Conservation (phyloP, 352 stramenopile species). For the Phytopythium sindhum region DNA sequence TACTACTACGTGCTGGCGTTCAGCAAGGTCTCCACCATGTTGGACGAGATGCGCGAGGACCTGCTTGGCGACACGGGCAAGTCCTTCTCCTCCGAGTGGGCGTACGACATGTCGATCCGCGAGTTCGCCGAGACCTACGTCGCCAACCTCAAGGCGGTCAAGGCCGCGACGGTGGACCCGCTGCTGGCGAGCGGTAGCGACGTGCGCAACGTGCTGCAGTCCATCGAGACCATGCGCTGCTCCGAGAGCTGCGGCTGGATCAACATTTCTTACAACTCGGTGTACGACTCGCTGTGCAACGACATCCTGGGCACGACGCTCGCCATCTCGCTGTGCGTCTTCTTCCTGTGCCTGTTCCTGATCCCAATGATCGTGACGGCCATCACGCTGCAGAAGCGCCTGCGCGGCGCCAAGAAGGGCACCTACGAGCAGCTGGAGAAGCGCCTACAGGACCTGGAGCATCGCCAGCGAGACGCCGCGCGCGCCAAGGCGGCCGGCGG, state of each 20-base stretch:
- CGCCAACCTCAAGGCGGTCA: conserved; percentile 37
- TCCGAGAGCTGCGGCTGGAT: conserved; percentile 76
- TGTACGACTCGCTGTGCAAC: conserved; percentile 67
- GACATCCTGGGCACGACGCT: conserved; percentile 77
- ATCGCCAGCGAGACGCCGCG: conserved; percentile 14
- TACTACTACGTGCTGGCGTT: conserved; percentile 68
- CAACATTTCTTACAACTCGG: conserved; percentile 79
- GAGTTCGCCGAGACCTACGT: conserved; percentile 67
- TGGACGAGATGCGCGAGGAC: conserved; percentile 73
- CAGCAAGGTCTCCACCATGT: conserved; percentile 46
- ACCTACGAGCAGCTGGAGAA: conserved; percentile 77
- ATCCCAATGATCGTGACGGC: conserved; percentile 68
- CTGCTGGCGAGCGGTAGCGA: conserved; percentile 36
- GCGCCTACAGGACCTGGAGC: conserved; percentile 64
- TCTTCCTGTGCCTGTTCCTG: conserved; percentile 75
- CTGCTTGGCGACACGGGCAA: conserved; percentile 65
- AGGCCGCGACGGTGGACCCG: conserved; percentile 39
- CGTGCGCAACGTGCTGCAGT: conserved; percentile 48
- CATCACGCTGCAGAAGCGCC: conserved; percentile 74
- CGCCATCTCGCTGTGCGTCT: conserved; percentile 69
- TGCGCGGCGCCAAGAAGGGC: conserved; percentile 73
- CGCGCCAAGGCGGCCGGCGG: conserved; percentile 2
- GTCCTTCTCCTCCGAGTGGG: conserved; percentile 55
- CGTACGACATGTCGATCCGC: conserved; percentile 56
- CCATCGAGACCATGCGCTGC: conserved; percentile 64